Percentiles rank a stretch among this genome's conserved stretches.
Evolutionary conservation across 73 alveolate genomes (phyloP).

Genomic region (Strombidium stylifer): DNA sequence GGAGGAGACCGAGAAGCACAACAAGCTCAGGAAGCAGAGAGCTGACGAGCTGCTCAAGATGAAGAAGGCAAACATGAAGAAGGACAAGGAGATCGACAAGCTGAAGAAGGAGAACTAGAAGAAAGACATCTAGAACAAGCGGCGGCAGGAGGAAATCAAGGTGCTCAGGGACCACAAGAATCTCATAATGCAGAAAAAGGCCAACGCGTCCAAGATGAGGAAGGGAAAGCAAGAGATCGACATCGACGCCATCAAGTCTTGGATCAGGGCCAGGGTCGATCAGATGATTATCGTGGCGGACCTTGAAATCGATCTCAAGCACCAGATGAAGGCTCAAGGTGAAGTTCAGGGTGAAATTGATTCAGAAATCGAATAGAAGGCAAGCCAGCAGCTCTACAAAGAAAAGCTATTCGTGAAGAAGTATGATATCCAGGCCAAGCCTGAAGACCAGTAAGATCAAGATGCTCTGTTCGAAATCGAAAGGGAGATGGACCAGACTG

Average conservation of each 20-base stretch:
- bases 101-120: constrained; percentile 63
- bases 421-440: no score
- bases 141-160: constrained; percentile 58
- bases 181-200: constrained; percentile 21
- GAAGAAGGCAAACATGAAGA: constrained; percentile 53
- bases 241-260: constrained; percentile 14
- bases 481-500: no score
- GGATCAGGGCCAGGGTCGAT: constrained; percentile 43
- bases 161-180: constrained; percentile 32
- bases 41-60: constrained; percentile 54
- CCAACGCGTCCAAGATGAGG: constrained; percentile 15
- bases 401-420: no score
- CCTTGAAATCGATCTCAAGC: constrained; percentile 31
- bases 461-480: no score
- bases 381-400: no score
- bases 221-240: constrained; percentile 23
- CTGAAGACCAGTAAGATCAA: no score
- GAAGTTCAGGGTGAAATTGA: constrained; percentile 17
- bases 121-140: constrained; percentile 46
- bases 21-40: constrained; percentile 60
- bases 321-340: constrained; percentile 9
- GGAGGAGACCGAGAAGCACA: constrained; percentile 64
- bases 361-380: constrained; percentile 44
- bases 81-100: constrained; percentile 58
- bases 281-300: constrained; percentile 40